Evolutionary conservation across 805 yeast genomes (phyloP), one percentile per base, ranked within the genome.

Genomic region (Hanseniaspora occidentalis): DNA sequence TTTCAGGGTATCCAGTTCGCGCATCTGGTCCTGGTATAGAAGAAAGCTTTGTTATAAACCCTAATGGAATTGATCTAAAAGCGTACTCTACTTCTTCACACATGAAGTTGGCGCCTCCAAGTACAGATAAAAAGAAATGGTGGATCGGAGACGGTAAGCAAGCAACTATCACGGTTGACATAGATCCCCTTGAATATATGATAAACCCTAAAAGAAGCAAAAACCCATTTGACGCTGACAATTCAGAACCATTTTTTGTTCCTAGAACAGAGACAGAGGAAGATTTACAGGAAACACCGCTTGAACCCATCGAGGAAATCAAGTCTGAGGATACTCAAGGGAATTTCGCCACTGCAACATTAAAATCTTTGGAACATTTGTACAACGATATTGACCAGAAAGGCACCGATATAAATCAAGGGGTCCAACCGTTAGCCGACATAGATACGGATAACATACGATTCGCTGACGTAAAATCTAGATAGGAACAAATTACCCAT

Each of bases 121-220:
- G 94, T 43, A 74, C 92, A 0, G 95, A 84, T 42, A 60, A 66
- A 11, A 64, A 70, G 18, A 84, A 84, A 57, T 92, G 98, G 98
- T 92, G 98, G 98, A 67, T 84, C 14, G 79, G 80, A 11, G 79
- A 78, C 9, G 89, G 92, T 0, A 68, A 70, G 43, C 71, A 78
- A 10, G 86, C 88, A 2, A 84, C 79, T 52, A 80, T 89, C 2
- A 55, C 56, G 7, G 66, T 82, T 16, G 59, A 60, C 37, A 50
- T 61, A 6, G 62, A 64, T 34, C 43, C 57, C 3, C 54, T 56
- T 9, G 64, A 61, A 42, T 61, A 61, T 47, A 63, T 75, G 22
- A 64, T 88, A 35, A 92, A 92, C 52, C 94, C 95, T 0, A 58
- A 64, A 9, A 62, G 71, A 43, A 76, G 82, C 1, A 62, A 66